Evolutionary conservation across 148 eudicot genomes (phyloP), one percentile per base, ranked within the genome.

Genomic region (Nepenthes mirabilis): DNA sequence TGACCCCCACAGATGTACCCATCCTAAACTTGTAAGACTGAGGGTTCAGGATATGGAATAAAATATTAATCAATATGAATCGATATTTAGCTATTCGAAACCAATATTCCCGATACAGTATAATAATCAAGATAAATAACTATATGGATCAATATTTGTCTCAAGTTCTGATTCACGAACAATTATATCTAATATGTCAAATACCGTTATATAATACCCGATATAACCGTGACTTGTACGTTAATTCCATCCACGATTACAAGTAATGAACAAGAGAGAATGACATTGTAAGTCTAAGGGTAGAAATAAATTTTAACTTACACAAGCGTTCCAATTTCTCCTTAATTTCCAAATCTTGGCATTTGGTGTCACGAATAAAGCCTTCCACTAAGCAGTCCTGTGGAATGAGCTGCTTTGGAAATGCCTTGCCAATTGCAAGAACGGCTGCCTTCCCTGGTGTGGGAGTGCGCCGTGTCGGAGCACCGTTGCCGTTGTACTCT

Each of bases 321-420:
- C 95, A 90, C 53, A 87, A 61, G 5, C 95, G 83, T 62, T 87
- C 89, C 14, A 90, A 55, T 65, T 90, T 90, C 82, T 90, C 91
- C 75, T 84, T 90, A 5, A 90, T 70, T 2, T 75, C 79, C 43
- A 68, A 37, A 59, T 90, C 97, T 3, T 70, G 60, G 43, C 95
- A 90, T 2, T 84, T 82, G 37, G 95, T 84, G 69, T 90, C 89
- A 1, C 91, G 95, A 13, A 80, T 56, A 55, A 59, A 90, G 36
- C 97, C 95, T 65, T 90, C 97, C 0, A 87, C 95, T 74, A 90
- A 61, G 59, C 72, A 68, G 5, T 87, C 95, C 65, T 87, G 97
- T 23, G 85, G 95, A 34, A 90, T 68, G 57, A 90, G 74, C 74
- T 90, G 95, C 62, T 88, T 79, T 9, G 97, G 95, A 50, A 84